These are phyloP conservation scores for Medicago ruthenica DNA, from an alignment of 306 rosid genomes.

Conservation along the genomic window DNA sequence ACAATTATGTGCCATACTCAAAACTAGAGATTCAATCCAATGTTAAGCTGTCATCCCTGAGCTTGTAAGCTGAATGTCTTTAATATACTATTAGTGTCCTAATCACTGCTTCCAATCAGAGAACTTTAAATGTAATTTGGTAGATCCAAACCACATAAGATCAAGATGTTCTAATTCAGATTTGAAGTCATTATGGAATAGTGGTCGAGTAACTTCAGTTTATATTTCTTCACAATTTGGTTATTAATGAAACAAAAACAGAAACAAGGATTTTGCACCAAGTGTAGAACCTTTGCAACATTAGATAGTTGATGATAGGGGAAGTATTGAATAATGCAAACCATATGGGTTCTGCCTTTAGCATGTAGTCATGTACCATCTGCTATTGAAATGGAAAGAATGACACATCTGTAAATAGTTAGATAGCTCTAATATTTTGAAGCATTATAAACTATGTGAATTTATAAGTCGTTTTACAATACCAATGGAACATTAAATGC, in stretches of 20 bases:
- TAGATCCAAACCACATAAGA: background rate
- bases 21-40: background rate
- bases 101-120: background rate
- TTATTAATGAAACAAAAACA: background rate
- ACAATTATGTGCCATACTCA: no score
- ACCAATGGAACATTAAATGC: no score
- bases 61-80: no score
- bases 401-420: background rate
- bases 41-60: background rate
- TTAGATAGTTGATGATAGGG: background rate
- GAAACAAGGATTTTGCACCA: background rate
- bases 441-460: constrained; percentile 4
- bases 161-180: background rate
- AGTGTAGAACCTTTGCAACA: background rate
- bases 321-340: constrained; percentile 5
- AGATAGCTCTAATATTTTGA: constrained; percentile 8
- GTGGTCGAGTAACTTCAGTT: background rate
- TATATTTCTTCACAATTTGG: background rate
- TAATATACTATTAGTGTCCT: background rate
- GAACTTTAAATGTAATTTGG: background rate
- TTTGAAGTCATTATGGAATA: background rate
- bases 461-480: no score
- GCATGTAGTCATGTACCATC: background rate
- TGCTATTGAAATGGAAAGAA: background rate
- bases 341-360: background rate